phyloP scores from a whole-genome alignment of 83 land plant genomes.

The Isoetes engelmannii region DNA sequence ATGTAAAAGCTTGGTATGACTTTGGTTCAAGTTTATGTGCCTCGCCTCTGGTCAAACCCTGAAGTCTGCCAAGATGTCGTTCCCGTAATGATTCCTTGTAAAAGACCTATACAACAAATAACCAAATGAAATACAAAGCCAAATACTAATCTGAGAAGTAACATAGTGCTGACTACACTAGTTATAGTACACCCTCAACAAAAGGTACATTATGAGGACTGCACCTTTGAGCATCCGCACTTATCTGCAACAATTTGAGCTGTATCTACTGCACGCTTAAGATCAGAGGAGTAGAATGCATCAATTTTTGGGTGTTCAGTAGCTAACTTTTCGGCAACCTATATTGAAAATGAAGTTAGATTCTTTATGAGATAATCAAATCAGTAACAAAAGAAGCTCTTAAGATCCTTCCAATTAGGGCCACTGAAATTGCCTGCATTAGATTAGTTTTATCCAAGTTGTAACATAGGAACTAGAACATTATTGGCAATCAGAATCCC shows the following conservation, averaged over 20 bases:
- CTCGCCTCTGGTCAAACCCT: conserved; percentile 47
- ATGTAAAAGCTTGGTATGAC: conserved; percentile 41
- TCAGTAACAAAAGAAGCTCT: neutral
- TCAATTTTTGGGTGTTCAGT: conserved; percentile 34
- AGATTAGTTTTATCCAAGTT: too few species aligned
- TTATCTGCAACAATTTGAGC: conserved; percentile 43
- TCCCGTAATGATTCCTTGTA: conserved; percentile 44
- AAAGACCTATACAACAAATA: conserved; percentile 34
- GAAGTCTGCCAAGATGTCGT: conserved; percentile 64
- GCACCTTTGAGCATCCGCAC: conserved; percentile 43
- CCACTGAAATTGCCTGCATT: neutral
- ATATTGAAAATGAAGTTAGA: conserved; percentile 4
- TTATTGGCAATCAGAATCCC: too few species aligned
- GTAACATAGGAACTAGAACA: too few species aligned
- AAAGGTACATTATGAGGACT: neutral
- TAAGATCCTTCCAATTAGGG: conserved; percentile 2
- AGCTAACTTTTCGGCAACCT: conserved; percentile 58
- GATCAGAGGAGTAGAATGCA: conserved; percentile 56
- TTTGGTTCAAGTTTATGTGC: conserved; percentile 29
- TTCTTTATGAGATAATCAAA: neutral
- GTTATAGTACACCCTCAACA: neutral
- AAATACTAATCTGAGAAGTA: neutral
- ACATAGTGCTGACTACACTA: neutral
- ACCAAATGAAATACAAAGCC: neutral
- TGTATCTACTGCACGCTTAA: conserved; percentile 61